A percentile compares a stretch with the other conserved stretches of the same genome.
phyloP scores from a whole-genome alignment of 768 basidiomycete species.

The Crassisporium funariophilum region DNA sequence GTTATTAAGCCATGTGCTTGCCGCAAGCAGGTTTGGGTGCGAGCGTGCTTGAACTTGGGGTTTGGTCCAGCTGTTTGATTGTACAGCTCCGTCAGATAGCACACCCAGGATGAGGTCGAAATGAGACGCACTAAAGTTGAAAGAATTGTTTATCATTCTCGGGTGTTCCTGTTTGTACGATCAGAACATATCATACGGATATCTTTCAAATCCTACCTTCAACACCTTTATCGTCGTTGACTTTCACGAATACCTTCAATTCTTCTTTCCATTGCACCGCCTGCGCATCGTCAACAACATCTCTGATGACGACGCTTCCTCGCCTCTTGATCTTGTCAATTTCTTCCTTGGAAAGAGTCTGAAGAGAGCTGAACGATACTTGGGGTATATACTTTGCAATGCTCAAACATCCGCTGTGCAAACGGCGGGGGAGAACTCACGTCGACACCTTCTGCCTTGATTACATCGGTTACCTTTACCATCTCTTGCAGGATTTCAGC shows the following conservation, averaged over 20 bases:
- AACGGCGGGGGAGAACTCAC: constrained; percentile 34
- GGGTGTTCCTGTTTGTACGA: constrained; percentile 46
- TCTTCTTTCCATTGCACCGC: constrained; percentile 60
- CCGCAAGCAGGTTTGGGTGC: constrained; percentile 64
- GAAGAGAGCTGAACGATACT: constrained; percentile 57
- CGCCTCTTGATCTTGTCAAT: constrained; percentile 51
- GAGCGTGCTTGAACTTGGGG: constrained; percentile 68
- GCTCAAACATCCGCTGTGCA: not conserved
- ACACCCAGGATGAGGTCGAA: not conserved
- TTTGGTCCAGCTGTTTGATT: constrained; percentile 39
- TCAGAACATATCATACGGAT: not conserved
- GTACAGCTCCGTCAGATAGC: not conserved
- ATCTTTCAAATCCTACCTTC: constrained; percentile 41
- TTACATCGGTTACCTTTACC: constrained; percentile 42
- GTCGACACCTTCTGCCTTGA: constrained; percentile 48
- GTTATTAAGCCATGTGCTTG: constrained; percentile 61
- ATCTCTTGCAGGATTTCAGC: constrained; percentile 56
- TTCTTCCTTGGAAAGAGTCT: constrained; percentile 45
- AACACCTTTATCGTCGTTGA: constrained; percentile 47
- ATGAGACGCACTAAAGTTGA: constrained; percentile 59
- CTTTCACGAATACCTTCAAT: constrained; percentile 56
- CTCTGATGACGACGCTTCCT: constrained; percentile 63
- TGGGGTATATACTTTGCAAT: constrained; percentile 57
- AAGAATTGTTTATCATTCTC: constrained; percentile 71
- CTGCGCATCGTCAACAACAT: constrained; percentile 58